Conservation (phyloP, 2,329 filamentous ascomycete genomes). For the Phialophora expanda region DNA sequence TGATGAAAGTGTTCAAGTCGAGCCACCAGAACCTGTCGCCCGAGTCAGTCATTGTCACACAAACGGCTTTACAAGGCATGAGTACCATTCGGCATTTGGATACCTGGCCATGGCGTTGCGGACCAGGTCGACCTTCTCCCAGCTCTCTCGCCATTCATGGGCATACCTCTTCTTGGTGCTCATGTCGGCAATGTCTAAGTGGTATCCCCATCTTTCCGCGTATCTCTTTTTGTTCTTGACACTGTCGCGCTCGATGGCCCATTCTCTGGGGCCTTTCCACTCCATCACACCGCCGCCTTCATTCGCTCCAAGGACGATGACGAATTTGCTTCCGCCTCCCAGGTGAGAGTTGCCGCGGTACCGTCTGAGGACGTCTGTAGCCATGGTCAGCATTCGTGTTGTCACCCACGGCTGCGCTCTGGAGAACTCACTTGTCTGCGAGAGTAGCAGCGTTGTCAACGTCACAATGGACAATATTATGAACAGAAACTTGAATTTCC, state of each 20-base stretch:
- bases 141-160: constrained; percentile 98
- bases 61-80: neutral
- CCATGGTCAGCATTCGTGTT: neutral
- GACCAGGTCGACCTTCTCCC: constrained; percentile 97
- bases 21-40: constrained; percentile 93
- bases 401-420: neutral
- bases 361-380: constrained; percentile 60
- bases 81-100: constrained; percentile 92
- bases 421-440: constrained; percentile 34
- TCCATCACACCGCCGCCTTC: constrained; percentile 98
- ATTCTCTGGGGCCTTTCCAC: constrained; percentile 96
- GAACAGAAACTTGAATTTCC: constrained; percentile 66
- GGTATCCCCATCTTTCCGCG: constrained; percentile 85
- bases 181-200: constrained; percentile 97
- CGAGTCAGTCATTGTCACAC: constrained; percentile 22
- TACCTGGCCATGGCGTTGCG: constrained; percentile 89
- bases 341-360: constrained; percentile 76
- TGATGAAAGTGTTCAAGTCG: constrained; percentile 95
- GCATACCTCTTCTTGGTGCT: constrained; percentile 98
- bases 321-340: constrained; percentile 86
- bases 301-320: constrained; percentile 92
- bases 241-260: constrained; percentile 97
- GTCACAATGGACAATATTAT: constrained; percentile 50
- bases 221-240: constrained; percentile 94
- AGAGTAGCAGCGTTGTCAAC: constrained; percentile 35